These are phyloP conservation scores for Madurella mycetomatis DNA, from an alignment of 2,329 filamentous ascomycete species.

Conservation along the genomic window DNA sequence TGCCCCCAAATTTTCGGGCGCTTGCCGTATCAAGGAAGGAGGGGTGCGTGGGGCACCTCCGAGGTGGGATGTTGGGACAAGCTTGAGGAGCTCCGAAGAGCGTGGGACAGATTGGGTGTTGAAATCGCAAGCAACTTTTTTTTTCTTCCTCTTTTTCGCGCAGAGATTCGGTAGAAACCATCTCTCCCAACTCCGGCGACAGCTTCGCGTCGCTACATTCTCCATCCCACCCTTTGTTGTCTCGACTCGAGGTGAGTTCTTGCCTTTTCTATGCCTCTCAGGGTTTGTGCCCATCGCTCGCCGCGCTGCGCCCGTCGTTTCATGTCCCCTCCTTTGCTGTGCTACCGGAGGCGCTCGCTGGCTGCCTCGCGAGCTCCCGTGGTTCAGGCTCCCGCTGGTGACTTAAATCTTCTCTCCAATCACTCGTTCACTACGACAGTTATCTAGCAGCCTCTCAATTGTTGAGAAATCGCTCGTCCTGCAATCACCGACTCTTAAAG, in stretches of 20 bases:
- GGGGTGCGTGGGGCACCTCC: constrained; percentile 18
- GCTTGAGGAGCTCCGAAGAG: constrained; percentile 16
- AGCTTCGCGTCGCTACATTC: not conserved
- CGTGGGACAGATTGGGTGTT: constrained; percentile 14
- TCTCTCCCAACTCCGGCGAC: constrained; percentile 11
- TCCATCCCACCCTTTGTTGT: not conserved
- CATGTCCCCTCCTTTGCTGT: not conserved
- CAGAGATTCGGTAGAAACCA: constrained; percentile 12
- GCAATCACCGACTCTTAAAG: not conserved
- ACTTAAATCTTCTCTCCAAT: not conserved
- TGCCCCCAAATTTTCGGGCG: constrained; percentile 1
- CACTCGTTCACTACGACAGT: not conserved
- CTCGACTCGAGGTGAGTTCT: not conserved
- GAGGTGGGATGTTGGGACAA: constrained; percentile 24
- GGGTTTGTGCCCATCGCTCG: not conserved
- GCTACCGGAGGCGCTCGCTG: not conserved
- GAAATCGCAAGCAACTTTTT: constrained; percentile 2
- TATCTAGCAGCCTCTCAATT: not conserved
- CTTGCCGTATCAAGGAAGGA: constrained; percentile 6
- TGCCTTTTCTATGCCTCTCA: not conserved
- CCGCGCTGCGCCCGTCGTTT: not conserved
- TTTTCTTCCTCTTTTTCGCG: constrained; percentile 20
- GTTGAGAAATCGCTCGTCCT: not conserved
- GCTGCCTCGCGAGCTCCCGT: too few relatives aligned
- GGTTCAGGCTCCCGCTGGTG: not conserved